Evolutionary conservation across 2,329 filamentous ascomycete species (phyloP), one percentile per base, ranked within the genome.

Genomic region (Trichoderma breve): DNA sequence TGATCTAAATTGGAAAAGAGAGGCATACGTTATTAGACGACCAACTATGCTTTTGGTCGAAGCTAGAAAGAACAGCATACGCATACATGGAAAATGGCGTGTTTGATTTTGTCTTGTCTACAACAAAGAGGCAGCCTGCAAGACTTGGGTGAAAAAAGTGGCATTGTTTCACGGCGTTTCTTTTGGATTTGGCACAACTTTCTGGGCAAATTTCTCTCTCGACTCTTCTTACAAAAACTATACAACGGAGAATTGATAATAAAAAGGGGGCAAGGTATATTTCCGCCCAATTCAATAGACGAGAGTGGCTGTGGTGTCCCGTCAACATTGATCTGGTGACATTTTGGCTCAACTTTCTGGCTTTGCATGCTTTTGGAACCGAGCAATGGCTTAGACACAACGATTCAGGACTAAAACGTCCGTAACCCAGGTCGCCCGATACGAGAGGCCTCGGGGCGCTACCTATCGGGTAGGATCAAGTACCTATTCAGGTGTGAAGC

Each of bases 1-100:
- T 97, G 47, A 89, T 96, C n/a, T 88, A 77, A 78, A 78, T 65
- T 21, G 7, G 7, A 24, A 26, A 47, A 36, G 21, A 12, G 39
- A 34, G 12, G n/a, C 15, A 51, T 71, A 24, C 34, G 34, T 32
- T 24, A 5, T 58, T n/a, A 15, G n/a, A 36, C 14, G 26, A n/a
- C 32, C 9, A 34, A 34, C 28, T n/a, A 30, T 24, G 15, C 18
- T 34, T 58, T 32, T 47, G 18, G 28, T 15, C 11, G 12, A n/a
- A 61, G 7, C n/a, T 2, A 18, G 18, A 34, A 32, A 18, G 21
- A 26, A 28, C 11, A 51, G n/a, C 39, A 24, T 61, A 34, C 36
- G 28, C 39, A 62, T 32, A 67, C 21, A 30, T 60, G 6, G 26
- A 18, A 60, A 60, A 60, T 18, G 26, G 62, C 43, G 26, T 65